Evolutionary conservation across 257 asterid species (phyloP).

Genomic region (Rehmannia glutinosa): DNA sequence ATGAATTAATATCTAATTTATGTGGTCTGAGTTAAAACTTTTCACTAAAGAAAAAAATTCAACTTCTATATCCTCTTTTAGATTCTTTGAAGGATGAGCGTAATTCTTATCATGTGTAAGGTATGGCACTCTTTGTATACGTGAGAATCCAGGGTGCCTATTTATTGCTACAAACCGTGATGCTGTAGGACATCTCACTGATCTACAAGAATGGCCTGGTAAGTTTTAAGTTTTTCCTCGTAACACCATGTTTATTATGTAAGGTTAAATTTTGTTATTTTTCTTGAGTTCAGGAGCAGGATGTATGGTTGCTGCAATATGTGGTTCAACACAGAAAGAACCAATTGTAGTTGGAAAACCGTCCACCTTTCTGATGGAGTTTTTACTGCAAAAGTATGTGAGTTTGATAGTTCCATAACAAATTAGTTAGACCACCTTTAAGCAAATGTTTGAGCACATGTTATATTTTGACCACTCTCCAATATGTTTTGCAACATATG

Average conservation of each 20-base stretch:
- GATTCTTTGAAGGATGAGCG: background rate
- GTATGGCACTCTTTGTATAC: slow-evolving; percentile 92
- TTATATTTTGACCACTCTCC: background rate
- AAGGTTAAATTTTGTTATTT: background rate
- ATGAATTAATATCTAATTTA: background rate
- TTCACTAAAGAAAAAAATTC: background rate
- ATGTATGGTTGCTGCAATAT: slow-evolving; percentile 92
- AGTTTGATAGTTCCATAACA: background rate
- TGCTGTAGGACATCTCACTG: slow-evolving; percentile 80
- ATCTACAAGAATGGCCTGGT: slow-evolving; percentile 95
- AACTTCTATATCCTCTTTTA: background rate
- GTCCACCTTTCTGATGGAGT: slow-evolving; percentile 88
- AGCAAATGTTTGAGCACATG: background rate
- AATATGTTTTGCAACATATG: background rate
- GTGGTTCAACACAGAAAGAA: slow-evolving; percentile 80
- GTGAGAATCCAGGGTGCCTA: slow-evolving; percentile 95
- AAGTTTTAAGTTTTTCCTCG: background rate
- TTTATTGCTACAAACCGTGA: slow-evolving; percentile 91
- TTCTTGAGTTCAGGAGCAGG: slow-evolving; percentile 73
- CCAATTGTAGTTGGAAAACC: slow-evolving; percentile 94
- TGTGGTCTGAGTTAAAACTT: background rate
- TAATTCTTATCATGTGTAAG: slow-evolving; percentile 27
- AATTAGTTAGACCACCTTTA: background rate
- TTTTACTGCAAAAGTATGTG: slow-evolving; percentile 64
- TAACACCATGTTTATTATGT: background rate